Evolutionary conservation across 768 basidiomycete species (phyloP).

Genomic region (Cubamyces sp.): DNA sequence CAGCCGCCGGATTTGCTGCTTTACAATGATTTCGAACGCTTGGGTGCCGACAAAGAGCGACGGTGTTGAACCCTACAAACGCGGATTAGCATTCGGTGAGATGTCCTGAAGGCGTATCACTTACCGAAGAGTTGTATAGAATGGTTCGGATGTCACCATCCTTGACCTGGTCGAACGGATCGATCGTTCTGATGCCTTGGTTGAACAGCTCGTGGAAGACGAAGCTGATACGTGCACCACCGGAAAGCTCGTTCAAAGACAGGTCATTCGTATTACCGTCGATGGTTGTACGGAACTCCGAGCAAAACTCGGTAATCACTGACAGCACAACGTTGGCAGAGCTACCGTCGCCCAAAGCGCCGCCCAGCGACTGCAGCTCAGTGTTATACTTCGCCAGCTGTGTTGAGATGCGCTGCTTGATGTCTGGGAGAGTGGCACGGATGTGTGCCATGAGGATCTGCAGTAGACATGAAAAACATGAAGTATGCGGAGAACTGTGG

Average conservation of each 20-base stretch:
- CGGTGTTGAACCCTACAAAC: conserved; percentile 86
- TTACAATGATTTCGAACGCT: conserved; percentile 98
- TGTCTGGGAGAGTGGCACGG: conserved; percentile 95
- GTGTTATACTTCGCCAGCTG: conserved; percentile 88
- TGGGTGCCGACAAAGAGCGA: conserved; percentile 95
- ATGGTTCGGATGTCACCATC: conserved; percentile 97
- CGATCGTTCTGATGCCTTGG: conserved; percentile 92
- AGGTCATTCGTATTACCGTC: conserved; percentile 98
- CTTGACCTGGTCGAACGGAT: conserved; percentile 99
- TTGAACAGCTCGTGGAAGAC: conserved; percentile 99
- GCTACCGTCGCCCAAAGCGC: conserved; percentile 81
- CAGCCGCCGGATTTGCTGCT: conserved; percentile 96
- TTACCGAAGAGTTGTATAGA: conserved; percentile 94
- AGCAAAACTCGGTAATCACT: conserved; percentile 98
- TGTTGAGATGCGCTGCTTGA: conserved; percentile 92
- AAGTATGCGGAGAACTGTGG: conserved; percentile 86
- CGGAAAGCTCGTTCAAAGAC: conserved; percentile 94
- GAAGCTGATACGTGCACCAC: conserved; percentile 97
- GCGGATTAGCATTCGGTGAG: background rate
- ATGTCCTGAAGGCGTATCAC: conserved; percentile 34
- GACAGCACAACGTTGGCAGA: conserved; percentile 91
- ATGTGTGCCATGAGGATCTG: conserved; percentile 99
- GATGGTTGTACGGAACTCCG: conserved; percentile 95
- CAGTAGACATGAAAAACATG: conserved; percentile 55
- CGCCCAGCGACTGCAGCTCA: conserved; percentile 85